These are phyloP conservation scores for Pelargonium citronellum DNA, from an alignment of 441 rosid genomes.

Conservation along the genomic window DNA sequence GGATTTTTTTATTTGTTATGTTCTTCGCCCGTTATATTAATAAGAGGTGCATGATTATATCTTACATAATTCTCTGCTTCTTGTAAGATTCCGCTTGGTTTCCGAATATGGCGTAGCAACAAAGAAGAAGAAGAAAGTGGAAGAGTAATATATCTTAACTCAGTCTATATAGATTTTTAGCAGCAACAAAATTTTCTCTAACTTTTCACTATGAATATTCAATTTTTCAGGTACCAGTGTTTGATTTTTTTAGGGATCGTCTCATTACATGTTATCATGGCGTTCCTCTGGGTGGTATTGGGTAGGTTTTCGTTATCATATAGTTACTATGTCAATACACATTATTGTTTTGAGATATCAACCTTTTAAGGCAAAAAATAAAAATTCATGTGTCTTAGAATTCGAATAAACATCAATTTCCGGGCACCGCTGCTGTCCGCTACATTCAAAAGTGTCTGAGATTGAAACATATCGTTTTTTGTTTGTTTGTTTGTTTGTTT, in stretches of 20 bases:
- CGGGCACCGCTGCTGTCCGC: too few species aligned
- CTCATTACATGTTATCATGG: not conserved
- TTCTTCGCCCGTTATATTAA: too few species aligned
- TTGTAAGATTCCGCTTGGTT: not conserved
- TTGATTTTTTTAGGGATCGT: not conserved
- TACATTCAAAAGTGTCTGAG: too few species aligned
- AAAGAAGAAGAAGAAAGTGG: not conserved
- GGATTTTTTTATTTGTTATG: not conserved
- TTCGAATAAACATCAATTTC: too few species aligned
- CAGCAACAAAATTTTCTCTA: not conserved
- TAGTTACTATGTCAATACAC: too few species aligned
- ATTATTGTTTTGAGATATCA: too few species aligned
- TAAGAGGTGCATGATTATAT: too few species aligned
- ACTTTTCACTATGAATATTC: not conserved
- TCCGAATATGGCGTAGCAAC: not conserved
- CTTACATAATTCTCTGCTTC: not conserved
- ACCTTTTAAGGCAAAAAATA: too few species aligned
- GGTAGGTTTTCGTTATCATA: not conserved
- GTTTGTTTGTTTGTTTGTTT: too few species aligned
- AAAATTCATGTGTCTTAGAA: too few species aligned
- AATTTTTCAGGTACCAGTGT: not conserved
- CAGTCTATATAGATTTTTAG: not conserved
- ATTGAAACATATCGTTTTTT: too few species aligned
- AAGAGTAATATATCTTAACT: conserved; percentile 1
- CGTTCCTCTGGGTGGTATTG: conserved; percentile 1